These are phyloP conservation scores for Sporobolomyces phaffii DNA, from an alignment of 768 basidiomycete genomes.

Conservation along the genomic window DNA sequence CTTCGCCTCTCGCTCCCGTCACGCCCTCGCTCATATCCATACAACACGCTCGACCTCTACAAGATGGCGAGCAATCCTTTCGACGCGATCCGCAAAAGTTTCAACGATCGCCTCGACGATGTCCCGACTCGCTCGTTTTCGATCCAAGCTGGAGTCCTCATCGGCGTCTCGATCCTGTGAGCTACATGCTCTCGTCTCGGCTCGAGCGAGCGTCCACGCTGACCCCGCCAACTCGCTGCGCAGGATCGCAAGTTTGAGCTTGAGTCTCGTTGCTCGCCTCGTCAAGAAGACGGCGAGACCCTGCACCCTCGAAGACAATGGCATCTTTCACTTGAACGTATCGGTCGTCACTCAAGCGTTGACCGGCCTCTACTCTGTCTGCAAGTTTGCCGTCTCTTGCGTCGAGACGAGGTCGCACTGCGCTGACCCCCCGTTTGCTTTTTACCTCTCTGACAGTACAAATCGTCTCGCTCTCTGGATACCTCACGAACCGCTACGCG, in stretches of 20 bases:
- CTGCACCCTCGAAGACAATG: background rate
- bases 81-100: background rate
- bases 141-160: constrained; percentile 4
- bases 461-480: background rate
- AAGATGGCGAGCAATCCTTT: constrained; percentile 1
- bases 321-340: background rate
- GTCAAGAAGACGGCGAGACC: background rate
- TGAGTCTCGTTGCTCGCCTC: background rate
- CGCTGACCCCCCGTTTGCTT: background rate
- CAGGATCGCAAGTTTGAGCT: background rate
- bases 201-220: background rate
- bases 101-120: background rate
- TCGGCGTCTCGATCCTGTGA: background rate
- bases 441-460: background rate
- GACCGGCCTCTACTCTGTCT: background rate
- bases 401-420: background rate
- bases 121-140: background rate
- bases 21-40: background rate
- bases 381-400: background rate
- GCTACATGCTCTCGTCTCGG: background rate
- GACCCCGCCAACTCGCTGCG: too few relatives aligned
- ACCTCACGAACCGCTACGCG: background rate
- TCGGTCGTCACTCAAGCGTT: background rate
- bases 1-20: constrained; percentile 1
- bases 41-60: background rate